Conservation (phyloP, 495 filamentous ascomycete genomes). For the Podospora pseudocomata region DNA sequence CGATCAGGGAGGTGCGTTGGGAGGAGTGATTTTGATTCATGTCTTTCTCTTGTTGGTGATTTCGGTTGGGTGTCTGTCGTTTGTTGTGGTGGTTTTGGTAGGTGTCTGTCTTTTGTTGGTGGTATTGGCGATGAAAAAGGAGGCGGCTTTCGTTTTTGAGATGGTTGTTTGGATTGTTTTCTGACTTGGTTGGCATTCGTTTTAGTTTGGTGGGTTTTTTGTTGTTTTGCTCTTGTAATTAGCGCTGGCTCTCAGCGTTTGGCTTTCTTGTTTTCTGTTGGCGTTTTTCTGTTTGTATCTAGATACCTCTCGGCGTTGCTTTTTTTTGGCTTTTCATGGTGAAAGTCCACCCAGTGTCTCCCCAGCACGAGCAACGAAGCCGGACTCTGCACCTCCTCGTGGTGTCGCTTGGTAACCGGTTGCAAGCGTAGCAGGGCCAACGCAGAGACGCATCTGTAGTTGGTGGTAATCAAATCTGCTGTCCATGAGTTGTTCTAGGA, state of each 20-base stretch:
- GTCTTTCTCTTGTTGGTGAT: not conserved
- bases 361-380: not conserved
- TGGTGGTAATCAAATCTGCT: not conserved
- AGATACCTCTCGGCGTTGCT: not conserved
- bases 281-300: not conserved
- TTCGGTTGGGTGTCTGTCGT: too few species aligned
- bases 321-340: not conserved
- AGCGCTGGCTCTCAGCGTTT: not conserved
- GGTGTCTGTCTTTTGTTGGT: not conserved
- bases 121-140: not conserved
- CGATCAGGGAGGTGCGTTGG: not conserved
- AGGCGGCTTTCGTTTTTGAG: not conserved
- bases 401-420: slow-evolving; percentile 3
- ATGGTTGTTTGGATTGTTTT: not conserved
- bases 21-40: not conserved
- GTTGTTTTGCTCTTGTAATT: too few species aligned
- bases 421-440: slow-evolving; percentile 3
- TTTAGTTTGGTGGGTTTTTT: not conserved
- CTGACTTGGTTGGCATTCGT: not conserved
- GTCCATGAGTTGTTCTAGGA: not conserved
- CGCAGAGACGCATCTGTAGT: slow-evolving; percentile 3
- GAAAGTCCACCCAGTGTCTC: not conserved
- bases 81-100: not conserved
- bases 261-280: not conserved
- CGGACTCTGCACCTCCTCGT: slow-evolving; percentile 9